Base-by-base conservation (phyloP, 495 filamentous ascomycete genomes). In the Trichoderma parareesei region DNA sequence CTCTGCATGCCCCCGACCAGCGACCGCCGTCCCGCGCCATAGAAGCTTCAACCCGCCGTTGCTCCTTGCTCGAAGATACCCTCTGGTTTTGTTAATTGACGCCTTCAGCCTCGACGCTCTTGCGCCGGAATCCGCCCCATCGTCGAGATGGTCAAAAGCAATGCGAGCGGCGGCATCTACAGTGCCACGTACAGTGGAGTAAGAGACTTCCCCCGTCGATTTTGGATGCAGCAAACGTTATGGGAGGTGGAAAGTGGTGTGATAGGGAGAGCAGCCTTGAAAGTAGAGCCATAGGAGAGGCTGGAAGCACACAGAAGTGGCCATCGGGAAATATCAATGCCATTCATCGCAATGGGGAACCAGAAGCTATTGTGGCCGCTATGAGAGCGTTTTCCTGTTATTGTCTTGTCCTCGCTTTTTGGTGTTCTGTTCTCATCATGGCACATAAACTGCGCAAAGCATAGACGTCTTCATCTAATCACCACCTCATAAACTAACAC, bases 121-220 rank as follows among this genome's bases (percentile, higher is more conserved):
- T 57, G 27, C 37, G 53, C 20, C 53, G 6, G 53, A 9, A 16
- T 16, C 11, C 10, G 11, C 0, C 27, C 53, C 53, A 57, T 46
- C 61, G 61, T 35, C 61, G 43, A 44, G 41, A 82, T 82, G 79
- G 74, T 70, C 33, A 79, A 79, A 65, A 72, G 70, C 65, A 67
- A 65, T 42, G 67, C 68, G 20, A 64, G 63, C 42, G 68, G 69
- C 20, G 78, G 79, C 68, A 86, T 97, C 63, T 97, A 92, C 75
- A 91, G 89, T 75, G 92, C 92, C 60, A 96, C 92, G 0, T 97
- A 97, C 74, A 96, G 92, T 76, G 91, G 88, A 85, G 92, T 97
- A 81, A 77, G 88, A 81, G 65, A 11, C 2, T 27, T 67, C 61
- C 42, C 16, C 6, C 4, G 43, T 66, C 37, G 11, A 41, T 70